Evolutionary conservation across 164 flowering plant genomes (phyloP).

Genomic region (Houttuynia cordata): DNA sequence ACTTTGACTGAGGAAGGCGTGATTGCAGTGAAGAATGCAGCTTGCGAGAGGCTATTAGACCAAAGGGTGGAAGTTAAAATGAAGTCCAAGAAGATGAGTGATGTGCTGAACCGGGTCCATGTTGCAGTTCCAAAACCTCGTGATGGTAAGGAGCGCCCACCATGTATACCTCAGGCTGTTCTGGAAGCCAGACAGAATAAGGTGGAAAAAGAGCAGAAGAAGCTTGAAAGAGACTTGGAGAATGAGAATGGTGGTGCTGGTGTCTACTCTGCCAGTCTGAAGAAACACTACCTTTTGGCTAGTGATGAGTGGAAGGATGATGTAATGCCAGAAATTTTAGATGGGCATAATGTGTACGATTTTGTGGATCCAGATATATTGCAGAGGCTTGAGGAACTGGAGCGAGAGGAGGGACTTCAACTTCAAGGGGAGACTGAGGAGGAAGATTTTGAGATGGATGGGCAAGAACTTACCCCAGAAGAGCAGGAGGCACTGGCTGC

Average conservation of each 20-base stretch:
- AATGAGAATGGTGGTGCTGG: constrained; percentile 86
- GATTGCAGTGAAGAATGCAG: constrained; percentile 72
- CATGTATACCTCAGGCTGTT: constrained; percentile 74
- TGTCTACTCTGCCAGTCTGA: constrained; percentile 73
- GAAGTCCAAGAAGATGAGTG: constrained; percentile 83
- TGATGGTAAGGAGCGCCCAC: constrained; percentile 71
- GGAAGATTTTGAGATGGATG: constrained; percentile 57
- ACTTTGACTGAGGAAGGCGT: constrained; percentile 83
- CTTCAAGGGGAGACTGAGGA: constrained; percentile 44
- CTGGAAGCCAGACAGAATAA: constrained; percentile 52
- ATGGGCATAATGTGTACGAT: constrained; percentile 82
- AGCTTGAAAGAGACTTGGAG: constrained; percentile 76
- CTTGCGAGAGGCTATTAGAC: constrained; percentile 73
- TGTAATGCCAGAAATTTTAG: constrained; percentile 77
- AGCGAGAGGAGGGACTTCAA: constrained; percentile 51
- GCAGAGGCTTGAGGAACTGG: constrained; percentile 70
- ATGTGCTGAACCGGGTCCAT: constrained; percentile 69
- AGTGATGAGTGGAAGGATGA: constrained; percentile 83
- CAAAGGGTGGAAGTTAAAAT: constrained; percentile 81
- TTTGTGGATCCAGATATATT: constrained; percentile 69
- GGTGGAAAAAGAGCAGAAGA: constrained; percentile 43
- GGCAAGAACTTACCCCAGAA: constrained; percentile 44
- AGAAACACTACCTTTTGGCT: constrained; percentile 57
- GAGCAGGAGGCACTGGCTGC: constrained; percentile 53
- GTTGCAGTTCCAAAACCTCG: constrained; percentile 82